A percentile compares a stretch with the other conserved stretches of the same genome.
Evolutionary conservation across 1,284 basidiomycete genomes (phyloP).

Genomic region (Marasmius sp.): DNA sequence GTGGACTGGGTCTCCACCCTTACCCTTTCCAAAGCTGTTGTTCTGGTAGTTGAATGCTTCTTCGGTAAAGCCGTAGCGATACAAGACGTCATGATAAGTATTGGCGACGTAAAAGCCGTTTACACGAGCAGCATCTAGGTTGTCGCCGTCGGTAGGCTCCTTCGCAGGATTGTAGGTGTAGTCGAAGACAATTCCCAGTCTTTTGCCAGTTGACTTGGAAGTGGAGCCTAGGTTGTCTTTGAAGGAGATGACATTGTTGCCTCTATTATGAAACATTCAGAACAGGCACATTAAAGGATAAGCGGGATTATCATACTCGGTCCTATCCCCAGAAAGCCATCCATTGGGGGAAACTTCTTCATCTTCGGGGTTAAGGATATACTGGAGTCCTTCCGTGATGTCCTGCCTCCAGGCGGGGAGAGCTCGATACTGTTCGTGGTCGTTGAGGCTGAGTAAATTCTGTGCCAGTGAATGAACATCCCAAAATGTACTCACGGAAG

Average conservation of each 20-base stretch:
- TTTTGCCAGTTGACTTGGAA: background rate
- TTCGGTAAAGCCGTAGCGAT: slow-evolving; percentile 23
- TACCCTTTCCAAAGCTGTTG: background rate
- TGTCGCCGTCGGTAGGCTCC: slow-evolving; percentile 21
- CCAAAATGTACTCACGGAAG: slow-evolving; percentile 33
- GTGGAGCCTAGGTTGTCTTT: slow-evolving; percentile 27
- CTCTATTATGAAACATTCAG: slow-evolving; percentile 13
- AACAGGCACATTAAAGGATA: too few species aligned
- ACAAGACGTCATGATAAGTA: slow-evolving; percentile 42
- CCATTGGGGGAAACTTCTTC: slow-evolving; percentile 19
- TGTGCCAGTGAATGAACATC: background rate
- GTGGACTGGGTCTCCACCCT: slow-evolving; percentile 42
- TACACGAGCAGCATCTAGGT: slow-evolving; percentile 46
- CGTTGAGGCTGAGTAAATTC: background rate
- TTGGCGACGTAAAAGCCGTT: slow-evolving; percentile 57
- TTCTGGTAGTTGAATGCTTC: slow-evolving; percentile 12
- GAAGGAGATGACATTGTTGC: slow-evolving; percentile 37
- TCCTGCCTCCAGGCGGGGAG: slow-evolving; percentile 33
- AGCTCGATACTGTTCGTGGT: slow-evolving; percentile 30
- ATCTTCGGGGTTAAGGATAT: slow-evolving; percentile 33
- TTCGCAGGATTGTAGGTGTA: slow-evolving; percentile 31
- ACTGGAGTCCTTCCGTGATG: slow-evolving; percentile 31
- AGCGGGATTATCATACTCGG: too few species aligned
- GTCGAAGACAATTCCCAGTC: slow-evolving; percentile 26
- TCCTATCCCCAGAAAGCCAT: slow-evolving; percentile 20